Conservation (phyloP, 768 basidiomycete genomes). For the Daedaleopsis nitida region DNA sequence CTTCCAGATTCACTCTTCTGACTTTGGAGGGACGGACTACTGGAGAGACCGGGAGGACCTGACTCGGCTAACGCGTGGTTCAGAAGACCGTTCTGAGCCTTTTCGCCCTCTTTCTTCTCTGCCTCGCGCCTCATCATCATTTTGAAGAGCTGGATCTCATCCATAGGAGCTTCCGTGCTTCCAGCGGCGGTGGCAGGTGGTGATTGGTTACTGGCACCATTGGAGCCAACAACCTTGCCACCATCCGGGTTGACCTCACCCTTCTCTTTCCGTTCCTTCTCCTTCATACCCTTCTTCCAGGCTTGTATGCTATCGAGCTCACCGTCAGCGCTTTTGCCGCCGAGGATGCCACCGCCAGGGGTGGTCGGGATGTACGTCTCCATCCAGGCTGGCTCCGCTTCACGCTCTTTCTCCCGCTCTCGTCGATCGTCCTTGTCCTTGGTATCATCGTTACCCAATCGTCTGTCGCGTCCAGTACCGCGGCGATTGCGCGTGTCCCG, state of each 20-base stretch:
- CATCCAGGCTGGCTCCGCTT: constrained; percentile 94
- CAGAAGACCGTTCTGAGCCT: constrained; percentile 7
- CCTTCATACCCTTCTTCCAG: constrained; percentile 84
- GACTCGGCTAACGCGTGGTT: constrained; percentile 1
- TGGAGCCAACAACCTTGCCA: constrained; percentile 12
- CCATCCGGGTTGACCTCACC: constrained; percentile 23
- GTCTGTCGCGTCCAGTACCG: constrained; percentile 58
- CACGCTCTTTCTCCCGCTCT: constrained; percentile 60
- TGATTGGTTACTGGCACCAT: constrained; percentile 6
- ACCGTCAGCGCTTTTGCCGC: constrained; percentile 59
- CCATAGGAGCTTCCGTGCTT: constrained; percentile 46
- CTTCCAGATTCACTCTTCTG: constrained; percentile 1
- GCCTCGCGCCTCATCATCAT: constrained; percentile 82
- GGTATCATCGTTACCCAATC: constrained; percentile 50
- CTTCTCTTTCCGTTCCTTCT: constrained; percentile 65
- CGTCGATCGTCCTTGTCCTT: constrained; percentile 48
- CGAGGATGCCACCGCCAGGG: constrained; percentile 60
- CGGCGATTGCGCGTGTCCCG: constrained; percentile 68
- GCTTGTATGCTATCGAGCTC: constrained; percentile 84
- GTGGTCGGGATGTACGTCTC: constrained; percentile 77
- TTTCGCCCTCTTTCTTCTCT: constrained; percentile 43
- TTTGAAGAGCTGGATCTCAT: constrained; percentile 85
- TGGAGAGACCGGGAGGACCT: constrained; percentile 12
- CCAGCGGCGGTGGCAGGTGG: neutral
- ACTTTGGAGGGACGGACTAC: constrained; percentile 7